phyloP scores from a whole-genome alignment of 169 alveolate species.

The Plasmodium ovale region DNA sequence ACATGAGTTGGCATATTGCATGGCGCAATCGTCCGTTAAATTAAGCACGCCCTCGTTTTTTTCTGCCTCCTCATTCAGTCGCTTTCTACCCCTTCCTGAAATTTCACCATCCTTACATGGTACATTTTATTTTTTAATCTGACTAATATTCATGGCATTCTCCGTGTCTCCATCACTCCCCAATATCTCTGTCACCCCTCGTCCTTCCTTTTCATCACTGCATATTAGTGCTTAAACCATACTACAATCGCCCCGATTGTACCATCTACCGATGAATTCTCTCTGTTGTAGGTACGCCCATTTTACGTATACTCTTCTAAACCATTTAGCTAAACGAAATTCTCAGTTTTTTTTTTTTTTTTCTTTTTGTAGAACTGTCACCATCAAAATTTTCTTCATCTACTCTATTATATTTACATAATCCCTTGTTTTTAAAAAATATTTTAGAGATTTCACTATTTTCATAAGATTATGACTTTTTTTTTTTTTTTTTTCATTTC shows the following conservation, averaged over 20 bases:
- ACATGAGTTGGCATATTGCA: conserved; percentile 13
- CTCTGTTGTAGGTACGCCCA: conserved; percentile 66
- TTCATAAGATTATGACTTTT: conserved; percentile 27
- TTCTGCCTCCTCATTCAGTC: neutral
- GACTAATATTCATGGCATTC: neutral
- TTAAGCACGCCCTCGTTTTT: neutral
- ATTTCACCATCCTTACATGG: neutral
- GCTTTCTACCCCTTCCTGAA: neutral
- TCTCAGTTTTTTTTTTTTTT: conserved; percentile 15
- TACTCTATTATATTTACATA: conserved; percentile 24
- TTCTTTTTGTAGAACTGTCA: neutral
- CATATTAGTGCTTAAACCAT: neutral
- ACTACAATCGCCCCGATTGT: conserved; percentile 30
- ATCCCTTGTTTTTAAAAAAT: conserved; percentile 35
- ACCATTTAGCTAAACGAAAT: conserved; percentile 27
- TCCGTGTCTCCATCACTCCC: too few species aligned
- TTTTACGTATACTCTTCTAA: conserved; percentile 61
- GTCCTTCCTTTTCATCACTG: neutral
- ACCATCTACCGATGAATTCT: conserved; percentile 38
- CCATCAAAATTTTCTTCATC: conserved; percentile 37
- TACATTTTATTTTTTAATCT: neutral
- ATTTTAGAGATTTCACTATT: conserved; percentile 51
- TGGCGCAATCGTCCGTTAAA: neutral
- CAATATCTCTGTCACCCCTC: neutral
- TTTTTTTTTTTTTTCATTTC: conserved; percentile 45